Base-by-base conservation (phyloP, 441 rosid species). In the Mallotus japonicus region DNA sequence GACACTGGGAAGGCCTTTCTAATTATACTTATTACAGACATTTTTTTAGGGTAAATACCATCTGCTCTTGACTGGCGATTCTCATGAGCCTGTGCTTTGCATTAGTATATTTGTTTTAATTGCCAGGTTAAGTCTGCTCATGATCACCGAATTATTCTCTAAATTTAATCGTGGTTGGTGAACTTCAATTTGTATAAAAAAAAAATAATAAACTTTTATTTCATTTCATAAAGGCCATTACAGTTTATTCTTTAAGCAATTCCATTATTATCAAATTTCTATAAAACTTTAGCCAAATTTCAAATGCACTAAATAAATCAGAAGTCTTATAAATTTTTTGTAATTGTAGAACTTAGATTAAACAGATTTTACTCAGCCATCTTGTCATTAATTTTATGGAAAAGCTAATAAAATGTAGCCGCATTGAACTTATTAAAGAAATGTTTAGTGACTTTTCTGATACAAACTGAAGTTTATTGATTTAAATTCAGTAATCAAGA, bases 1-100 rank as follows among this genome's bases (percentile, higher is more conserved):
- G 97, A 91, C 85, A 80, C 89, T n/a, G 97, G 97, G 80, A 92
- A 91, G 82, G 99, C 99, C 65, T 86, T 92, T 79, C 82, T 90
- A 67, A 91, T 95, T 79, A 91, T 92, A 80, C 87, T 90, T 51
- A 71, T 87, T 65, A 83, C 96, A 24, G 97, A 92, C 80, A 89
- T 88, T 74, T 86, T 90, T 83, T 86, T 91, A 75, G 99, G 99
- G 97, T 95, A 92, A 28, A 89, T 49, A 17, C 61, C 69, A 65
- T 44, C 80, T 73, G 1, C 74, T 65, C 51, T 58, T 47, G 16
- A 6, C 54, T 11, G 51, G 66, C 19, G 15, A 59, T 42, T 28
- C 65, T 74, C 46, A n/a, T 32, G 37, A 63, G 10, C 14, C 1
- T n/a, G 17, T 64, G 53, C 50, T 60, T 75, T 46, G 32, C 17